These are phyloP conservation scores for Ophiocordyceps camponoti-rufipedis DNA, from an alignment of 2,329 filamentous ascomycete genomes.

Conservation along the genomic window DNA sequence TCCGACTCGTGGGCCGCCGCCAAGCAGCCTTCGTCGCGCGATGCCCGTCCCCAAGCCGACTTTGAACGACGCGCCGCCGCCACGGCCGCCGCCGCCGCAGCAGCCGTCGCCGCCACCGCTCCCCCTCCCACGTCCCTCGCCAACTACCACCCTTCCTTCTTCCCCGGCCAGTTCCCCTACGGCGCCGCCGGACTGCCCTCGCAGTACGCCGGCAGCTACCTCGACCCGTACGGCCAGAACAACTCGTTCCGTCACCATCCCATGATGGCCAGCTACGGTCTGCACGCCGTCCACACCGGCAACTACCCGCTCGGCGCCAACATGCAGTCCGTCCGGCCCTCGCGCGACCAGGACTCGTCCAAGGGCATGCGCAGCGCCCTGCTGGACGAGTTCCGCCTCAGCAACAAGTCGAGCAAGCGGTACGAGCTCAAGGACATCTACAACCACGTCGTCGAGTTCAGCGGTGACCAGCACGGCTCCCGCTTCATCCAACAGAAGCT, in stretches of 20 bases:
- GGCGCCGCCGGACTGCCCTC: slow-evolving; percentile 6
- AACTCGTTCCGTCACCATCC: slow-evolving; percentile 15
- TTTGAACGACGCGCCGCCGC: slow-evolving; percentile 17
- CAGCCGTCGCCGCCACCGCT: slow-evolving; percentile 9
- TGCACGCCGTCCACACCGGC: slow-evolving; percentile 15
- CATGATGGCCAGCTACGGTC: slow-evolving; percentile 13
- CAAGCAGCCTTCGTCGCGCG: slow-evolving; percentile 9
- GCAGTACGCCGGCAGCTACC: slow-evolving; percentile 17
- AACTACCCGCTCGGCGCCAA: slow-evolving; percentile 10
- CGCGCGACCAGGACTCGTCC: slow-evolving; percentile 37
- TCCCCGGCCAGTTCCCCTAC: slow-evolving; percentile 12
- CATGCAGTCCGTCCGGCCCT: slow-evolving; percentile 15
- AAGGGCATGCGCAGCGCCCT: slow-evolving; percentile 50
- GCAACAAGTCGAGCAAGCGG: slow-evolving; percentile 50
- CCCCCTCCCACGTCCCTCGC: slow-evolving; percentile 12
- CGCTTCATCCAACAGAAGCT: slow-evolving; percentile 91
- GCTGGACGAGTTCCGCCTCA: slow-evolving; percentile 64
- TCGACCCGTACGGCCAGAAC: slow-evolving; percentile 17
- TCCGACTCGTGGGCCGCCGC: slow-evolving; percentile 18
- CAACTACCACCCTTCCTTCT: slow-evolving; percentile 13
- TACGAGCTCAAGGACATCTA: slow-evolving; percentile 85
- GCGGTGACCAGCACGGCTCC: slow-evolving; percentile 87
- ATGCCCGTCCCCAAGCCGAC: slow-evolving; percentile 14
- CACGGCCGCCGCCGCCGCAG: neutral
- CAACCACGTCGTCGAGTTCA: slow-evolving; percentile 78